A percentile compares a stretch with the other conserved stretches of the same genome.
Evolutionary conservation across 768 basidiomycete genomes (phyloP).

Genomic region (Inosperma sp.): DNA sequence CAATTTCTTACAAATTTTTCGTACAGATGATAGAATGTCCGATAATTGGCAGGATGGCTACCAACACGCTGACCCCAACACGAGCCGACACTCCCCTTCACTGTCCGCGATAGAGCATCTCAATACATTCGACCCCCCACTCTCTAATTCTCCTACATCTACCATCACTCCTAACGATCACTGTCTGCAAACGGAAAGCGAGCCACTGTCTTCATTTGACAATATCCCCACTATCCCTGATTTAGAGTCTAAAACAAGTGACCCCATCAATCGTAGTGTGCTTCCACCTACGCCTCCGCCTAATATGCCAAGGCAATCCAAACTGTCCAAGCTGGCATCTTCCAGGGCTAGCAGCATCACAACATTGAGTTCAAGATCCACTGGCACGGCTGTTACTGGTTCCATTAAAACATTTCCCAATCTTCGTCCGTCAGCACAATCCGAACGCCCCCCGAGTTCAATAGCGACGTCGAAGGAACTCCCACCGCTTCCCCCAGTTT

Average conservation of each 20-base stretch:
- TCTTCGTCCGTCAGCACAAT: conserved; percentile 64
- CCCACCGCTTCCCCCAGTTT: conserved; percentile 23
- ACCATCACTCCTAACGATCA: conserved; percentile 32
- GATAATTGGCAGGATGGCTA: conserved; percentile 2
- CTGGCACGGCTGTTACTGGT: conserved; percentile 48
- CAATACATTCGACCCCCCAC: conserved; percentile 53
- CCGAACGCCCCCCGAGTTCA: conserved; percentile 36
- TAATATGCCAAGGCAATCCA: conserved; percentile 45
- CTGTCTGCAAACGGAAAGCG: conserved; percentile 33
- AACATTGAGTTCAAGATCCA: conserved; percentile 52
- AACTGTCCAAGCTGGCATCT: conserved; percentile 63
- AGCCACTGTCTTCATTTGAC: conserved; percentile 42
- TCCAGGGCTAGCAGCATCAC: conserved; percentile 51
- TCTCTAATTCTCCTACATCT: conserved; percentile 41
- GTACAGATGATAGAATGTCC: conserved; percentile 12
- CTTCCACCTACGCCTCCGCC: conserved; percentile 19
- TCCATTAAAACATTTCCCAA: conserved; percentile 70
- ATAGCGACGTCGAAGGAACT: conserved; percentile 27
- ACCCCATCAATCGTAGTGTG: conserved; percentile 16
- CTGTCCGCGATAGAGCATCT: conserved; percentile 59
- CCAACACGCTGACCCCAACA: conserved; percentile 45
- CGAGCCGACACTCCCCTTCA: conserved; percentile 48
- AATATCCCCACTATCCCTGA: conserved; percentile 55
- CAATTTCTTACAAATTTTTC: neutral
- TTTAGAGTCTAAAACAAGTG: conserved; percentile 44